Evolutionary conservation across 176 grass and related monocot genomes (phyloP).

Genomic region (Aechmea fasciata): DNA sequence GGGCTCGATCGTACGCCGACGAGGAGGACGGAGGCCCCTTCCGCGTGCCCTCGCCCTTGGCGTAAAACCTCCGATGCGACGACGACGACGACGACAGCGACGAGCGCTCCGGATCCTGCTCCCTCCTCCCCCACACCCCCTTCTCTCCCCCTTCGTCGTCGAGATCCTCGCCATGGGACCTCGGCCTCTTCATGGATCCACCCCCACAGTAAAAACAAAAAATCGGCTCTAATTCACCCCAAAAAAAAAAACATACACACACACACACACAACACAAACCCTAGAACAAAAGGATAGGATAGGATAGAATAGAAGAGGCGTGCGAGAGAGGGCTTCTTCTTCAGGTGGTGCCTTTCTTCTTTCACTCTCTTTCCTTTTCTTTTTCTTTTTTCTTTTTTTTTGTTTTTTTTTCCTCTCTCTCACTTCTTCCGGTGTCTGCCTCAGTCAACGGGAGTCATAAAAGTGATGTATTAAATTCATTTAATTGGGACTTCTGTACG

Average conservation of each 20-base stretch:
- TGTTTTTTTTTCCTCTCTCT: slow-evolving; percentile 23
- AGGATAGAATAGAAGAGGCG: slow-evolving; percentile 37
- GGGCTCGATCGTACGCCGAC: slow-evolving; percentile 5
- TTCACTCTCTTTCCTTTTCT: slow-evolving; percentile 9
- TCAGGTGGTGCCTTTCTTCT: slow-evolving; percentile 18
- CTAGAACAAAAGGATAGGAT: neutral
- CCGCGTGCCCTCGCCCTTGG: slow-evolving; percentile 1
- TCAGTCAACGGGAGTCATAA: slow-evolving; percentile 57
- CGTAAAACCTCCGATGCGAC: slow-evolving; percentile 18
- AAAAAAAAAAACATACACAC: neutral
- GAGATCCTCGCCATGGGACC: slow-evolving; percentile 63
- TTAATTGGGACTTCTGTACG: slow-evolving; percentile 3
- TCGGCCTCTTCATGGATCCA: slow-evolving; percentile 64
- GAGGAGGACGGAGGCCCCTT: slow-evolving; percentile 1
- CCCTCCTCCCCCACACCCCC: slow-evolving; percentile 1
- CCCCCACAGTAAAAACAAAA: neutral
- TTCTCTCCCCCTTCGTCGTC: slow-evolving; percentile 13
- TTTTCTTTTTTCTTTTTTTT: slow-evolving; percentile 22
- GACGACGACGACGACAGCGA: neutral
- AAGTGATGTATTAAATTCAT: neutral
- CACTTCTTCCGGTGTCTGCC: slow-evolving; percentile 2
- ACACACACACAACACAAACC: too few species aligned
- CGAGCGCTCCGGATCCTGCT: slow-evolving; percentile 9
- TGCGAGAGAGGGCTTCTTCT: slow-evolving; percentile 41
- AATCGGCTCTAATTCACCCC: too few species aligned